A percentile compares a stretch with the other conserved stretches of the same genome.
These are phyloP conservation scores for Ceratobasidium sp. DNA, from an alignment of 1,284 basidiomycete genomes.

Conservation along the genomic window DNA sequence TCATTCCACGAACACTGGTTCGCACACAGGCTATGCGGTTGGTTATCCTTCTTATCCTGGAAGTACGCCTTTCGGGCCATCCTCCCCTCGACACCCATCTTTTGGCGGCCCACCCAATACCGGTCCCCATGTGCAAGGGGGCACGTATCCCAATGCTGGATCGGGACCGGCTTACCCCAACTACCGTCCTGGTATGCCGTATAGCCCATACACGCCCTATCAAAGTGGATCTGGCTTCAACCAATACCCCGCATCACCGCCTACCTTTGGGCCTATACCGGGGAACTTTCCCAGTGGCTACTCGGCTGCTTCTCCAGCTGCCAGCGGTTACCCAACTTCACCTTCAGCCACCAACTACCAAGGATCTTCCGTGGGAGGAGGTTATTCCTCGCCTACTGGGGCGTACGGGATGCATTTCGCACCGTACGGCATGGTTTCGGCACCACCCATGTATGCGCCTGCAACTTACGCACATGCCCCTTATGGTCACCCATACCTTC, in stretches of 20 bases:
- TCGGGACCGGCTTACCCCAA: constrained; percentile 2
- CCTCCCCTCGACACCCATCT: constrained; percentile 15
- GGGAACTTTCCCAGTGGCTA: neutral
- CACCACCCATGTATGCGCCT: constrained; percentile 38
- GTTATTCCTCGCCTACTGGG: constrained; percentile 21
- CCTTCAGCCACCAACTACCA: constrained; percentile 14
- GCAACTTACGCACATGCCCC: constrained; percentile 34
- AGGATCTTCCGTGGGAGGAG: constrained; percentile 16
- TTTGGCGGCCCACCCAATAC: constrained; percentile 1
- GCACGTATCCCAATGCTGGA: constrained; percentile 25
- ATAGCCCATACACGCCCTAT: constrained; percentile 27
- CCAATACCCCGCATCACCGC: constrained; percentile 16
- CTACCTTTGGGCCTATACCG: constrained; percentile 4
- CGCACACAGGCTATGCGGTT: constrained; percentile 1
- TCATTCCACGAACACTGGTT: neutral
- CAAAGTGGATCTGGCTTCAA: constrained; percentile 14
- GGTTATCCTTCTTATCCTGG: constrained; percentile 25
- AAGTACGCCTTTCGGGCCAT: constrained; percentile 11
- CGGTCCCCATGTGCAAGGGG: constrained; percentile 11
- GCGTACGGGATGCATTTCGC: constrained; percentile 35
- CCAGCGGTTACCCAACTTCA: constrained; percentile 13
- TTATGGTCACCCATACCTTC: constrained; percentile 34
- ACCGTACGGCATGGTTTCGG: constrained; percentile 34
- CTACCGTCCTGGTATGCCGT: constrained; percentile 27
- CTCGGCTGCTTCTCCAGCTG: constrained; percentile 2